These are phyloP conservation scores for Drosera spatulata DNA, from an alignment of 179 eudicot genomes.

Conservation along the genomic window DNA sequence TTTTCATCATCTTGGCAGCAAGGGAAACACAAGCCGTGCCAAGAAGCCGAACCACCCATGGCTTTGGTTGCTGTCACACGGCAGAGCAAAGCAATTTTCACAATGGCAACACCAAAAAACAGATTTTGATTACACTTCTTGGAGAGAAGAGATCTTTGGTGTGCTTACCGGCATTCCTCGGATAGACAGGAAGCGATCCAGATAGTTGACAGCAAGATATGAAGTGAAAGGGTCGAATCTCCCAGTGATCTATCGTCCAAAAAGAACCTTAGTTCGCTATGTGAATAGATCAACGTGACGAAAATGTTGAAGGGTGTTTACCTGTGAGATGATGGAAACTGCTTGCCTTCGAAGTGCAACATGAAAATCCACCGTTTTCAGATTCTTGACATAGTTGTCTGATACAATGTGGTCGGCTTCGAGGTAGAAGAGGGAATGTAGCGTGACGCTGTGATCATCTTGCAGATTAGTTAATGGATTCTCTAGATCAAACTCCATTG, in stretches of 20 bases:
- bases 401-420: no score
- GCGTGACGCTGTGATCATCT: no score
- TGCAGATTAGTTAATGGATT: no score
- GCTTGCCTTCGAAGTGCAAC: no score
- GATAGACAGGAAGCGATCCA: slow-evolving; percentile 33
- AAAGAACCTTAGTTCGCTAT: no score
- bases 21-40: slow-evolving; percentile 36
- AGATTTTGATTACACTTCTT: neutral
- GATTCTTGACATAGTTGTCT: no score
- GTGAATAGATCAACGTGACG: no score
- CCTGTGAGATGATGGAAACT: no score
- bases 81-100: neutral
- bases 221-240: slow-evolving; percentile 22
- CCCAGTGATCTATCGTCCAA: slow-evolving; percentile 3
- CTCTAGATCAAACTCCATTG: no score
- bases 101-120: neutral
- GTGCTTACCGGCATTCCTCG: slow-evolving; percentile 16
- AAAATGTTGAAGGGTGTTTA: no score
- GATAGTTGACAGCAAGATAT: slow-evolving; percentile 39
- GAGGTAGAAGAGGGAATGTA: no score
- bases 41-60: slow-evolving; percentile 34
- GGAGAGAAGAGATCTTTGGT: neutral
- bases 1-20: slow-evolving; percentile 36
- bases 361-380: no score
- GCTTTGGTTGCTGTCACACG: slow-evolving; percentile 18